Base-by-base conservation (phyloP, 2,329 filamentous ascomycete species). In the Aureobasidium sp. region DNA sequence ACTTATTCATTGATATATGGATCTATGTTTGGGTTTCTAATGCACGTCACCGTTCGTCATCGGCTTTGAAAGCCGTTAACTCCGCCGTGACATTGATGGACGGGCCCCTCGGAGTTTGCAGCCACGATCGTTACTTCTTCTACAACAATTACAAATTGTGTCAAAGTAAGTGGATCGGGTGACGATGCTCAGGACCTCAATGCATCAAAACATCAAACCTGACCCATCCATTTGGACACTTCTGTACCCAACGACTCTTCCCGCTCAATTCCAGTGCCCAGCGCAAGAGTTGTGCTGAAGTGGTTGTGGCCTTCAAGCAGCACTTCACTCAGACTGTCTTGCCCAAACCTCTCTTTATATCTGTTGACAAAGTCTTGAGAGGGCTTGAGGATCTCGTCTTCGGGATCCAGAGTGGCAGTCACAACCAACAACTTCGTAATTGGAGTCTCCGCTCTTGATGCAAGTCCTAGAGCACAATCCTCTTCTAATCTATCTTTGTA, bases 221-320 rank as follows among this genome's bases (percentile, higher is more conserved):
- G 37, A 3, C 39, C 39, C 60, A 62, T 62, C 60, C 60, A 62
- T 10, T 55, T 39, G 20, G 44, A 23, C 29, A 62, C 51, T n/a
- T 62, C 51, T 29, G 29, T 20, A 8, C 69, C 69, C 66, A 68
- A 68, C 5, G 66, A 66, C 50, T 70, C 68, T 47, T 70, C 69
- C 50, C 62, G 23, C 29, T 67, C 68, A 23, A 66, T 62, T 3
- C 66, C 68, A 10, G 69, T 70, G 17, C 67, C 61, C 20, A 70
- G 48, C 17, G 53, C 62, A 13, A 52, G 32, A 17, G 65, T 60
- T 1, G 69, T 67, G 61, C 68, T 69, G 48, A 70, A 68, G 41
- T 70, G 69, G 34, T 70, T 70, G 36, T 70, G 68, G 0, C 69
- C 66, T 10, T 70, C 68, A 2, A 68, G 64, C 7, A 67, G 63